Evolutionary conservation across 768 basidiomycete genomes (phyloP).

Genomic region (Lactarius pseudohatsudake): DNA sequence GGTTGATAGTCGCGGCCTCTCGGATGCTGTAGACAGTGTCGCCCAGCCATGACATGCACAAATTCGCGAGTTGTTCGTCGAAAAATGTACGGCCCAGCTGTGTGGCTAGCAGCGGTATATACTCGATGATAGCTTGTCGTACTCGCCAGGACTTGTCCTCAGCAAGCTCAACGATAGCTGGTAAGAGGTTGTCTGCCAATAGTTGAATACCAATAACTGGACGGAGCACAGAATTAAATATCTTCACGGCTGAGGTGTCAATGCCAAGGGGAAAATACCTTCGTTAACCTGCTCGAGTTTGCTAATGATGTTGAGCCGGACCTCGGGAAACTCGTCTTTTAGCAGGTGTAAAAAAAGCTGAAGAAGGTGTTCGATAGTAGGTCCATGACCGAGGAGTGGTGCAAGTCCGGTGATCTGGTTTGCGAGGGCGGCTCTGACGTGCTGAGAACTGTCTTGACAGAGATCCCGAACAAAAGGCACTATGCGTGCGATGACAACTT

Average conservation of each 20-base stretch:
- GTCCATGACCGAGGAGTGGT: conserved; percentile 87
- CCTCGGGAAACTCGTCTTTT: conserved; percentile 99
- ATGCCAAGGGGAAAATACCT: conserved; percentile 46
- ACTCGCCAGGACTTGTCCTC: conserved; percentile 99
- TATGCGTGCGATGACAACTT: conserved; percentile 89
- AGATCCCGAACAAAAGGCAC: conserved; percentile 94
- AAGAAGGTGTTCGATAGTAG: conserved; percentile 94
- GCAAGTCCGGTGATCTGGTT: conserved; percentile 96
- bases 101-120: conserved; percentile 97
- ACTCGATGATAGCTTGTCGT: conserved; percentile 99
- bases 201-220: conserved; percentile 97
- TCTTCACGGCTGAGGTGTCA: conserved; percentile 1
- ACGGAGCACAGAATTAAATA: conserved; percentile 17
- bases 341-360: conserved; percentile 94
- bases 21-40: conserved; percentile 98
- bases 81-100: conserved; percentile 97
- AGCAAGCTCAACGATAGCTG: conserved; percentile 95
- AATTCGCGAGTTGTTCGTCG: conserved; percentile 92
- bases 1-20: conserved; percentile 95
- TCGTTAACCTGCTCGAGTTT: conserved; percentile 95
- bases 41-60: conserved; percentile 99
- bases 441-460: conserved; percentile 91
- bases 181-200: conserved; percentile 90
- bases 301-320: conserved; percentile 95
- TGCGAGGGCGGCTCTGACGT: conserved; percentile 94